phyloP scores from a whole-genome alignment of 495 filamentous ascomycete genomes.

The Neurospora africana region DNA sequence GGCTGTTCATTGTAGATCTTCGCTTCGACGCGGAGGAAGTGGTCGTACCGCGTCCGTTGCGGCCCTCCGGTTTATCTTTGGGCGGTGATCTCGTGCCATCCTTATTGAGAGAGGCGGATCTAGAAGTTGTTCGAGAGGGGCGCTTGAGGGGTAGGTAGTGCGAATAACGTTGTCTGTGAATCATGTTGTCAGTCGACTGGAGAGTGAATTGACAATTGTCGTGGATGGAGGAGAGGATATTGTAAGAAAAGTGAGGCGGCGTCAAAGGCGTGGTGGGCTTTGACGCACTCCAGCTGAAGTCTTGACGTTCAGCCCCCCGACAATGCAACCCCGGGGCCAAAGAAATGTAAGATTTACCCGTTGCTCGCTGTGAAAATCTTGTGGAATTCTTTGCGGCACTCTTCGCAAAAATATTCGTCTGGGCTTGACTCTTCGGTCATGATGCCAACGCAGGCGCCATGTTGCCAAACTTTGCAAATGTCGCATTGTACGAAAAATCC shows the following conservation, averaged over 20 bases:
- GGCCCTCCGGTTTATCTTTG: conserved; percentile 34
- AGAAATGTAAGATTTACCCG: conserved; percentile 54
- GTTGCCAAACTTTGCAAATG: conserved; percentile 95
- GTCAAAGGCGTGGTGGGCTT: conserved; percentile 13
- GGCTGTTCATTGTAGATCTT: conserved; percentile 94
- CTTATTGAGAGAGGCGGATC: conserved; percentile 49
- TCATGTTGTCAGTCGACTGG: conserved; percentile 23
- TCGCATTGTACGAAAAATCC: conserved; percentile 98
- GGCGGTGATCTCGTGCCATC: conserved; percentile 39
- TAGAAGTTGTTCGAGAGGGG: conserved; percentile 33
- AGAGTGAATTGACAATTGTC: conserved; percentile 1
- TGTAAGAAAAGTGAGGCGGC: not conserved
- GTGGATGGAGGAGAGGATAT: not conserved
- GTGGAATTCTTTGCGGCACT: conserved; percentile 86
- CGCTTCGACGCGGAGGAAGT: conserved; percentile 56
- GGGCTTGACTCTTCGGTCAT: conserved; percentile 85
- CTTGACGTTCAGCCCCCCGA: conserved; percentile 12
- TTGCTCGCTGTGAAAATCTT: conserved; percentile 65
- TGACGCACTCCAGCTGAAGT: conserved; percentile 15
- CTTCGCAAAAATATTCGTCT: conserved; percentile 96
- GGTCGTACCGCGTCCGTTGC: conserved; percentile 36
- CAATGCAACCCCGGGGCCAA: not conserved
- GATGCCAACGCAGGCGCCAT: conserved; percentile 95
- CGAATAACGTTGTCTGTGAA: conserved; percentile 42
- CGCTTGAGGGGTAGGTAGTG: conserved; percentile 45